Conservation (phyloP, 2,329 filamentous ascomycete genomes). For the Epichloe gansuensis region DNA sequence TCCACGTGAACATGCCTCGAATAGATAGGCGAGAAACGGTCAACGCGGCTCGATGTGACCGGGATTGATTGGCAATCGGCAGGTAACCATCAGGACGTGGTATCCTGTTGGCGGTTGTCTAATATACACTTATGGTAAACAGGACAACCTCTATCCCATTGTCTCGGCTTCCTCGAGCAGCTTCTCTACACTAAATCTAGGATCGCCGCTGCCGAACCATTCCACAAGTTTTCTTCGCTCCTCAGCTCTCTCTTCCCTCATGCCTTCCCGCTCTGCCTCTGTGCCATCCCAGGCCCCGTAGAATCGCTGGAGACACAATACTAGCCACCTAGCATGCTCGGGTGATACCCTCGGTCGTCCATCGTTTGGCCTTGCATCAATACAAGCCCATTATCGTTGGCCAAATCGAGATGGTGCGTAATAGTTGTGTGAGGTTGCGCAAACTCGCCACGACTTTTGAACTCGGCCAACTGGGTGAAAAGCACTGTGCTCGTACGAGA, state of each 20-base stretch:
- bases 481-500: conserved; percentile 62
- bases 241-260: conserved; percentile 42
- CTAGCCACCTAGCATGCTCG: conserved; percentile 76
- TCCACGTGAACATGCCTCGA: too few relatives aligned
- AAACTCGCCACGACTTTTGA: conserved; percentile 80
- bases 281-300: conserved; percentile 55
- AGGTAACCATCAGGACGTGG: neutral
- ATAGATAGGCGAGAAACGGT: too few relatives aligned
- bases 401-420: conserved; percentile 80
- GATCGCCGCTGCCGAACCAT: conserved; percentile 71
- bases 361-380: conserved; percentile 75
- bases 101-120: neutral
- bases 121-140: neutral
- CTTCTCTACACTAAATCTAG: conserved; percentile 68
- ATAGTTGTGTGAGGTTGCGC: conserved; percentile 87
- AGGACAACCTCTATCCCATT: conserved; percentile 35
- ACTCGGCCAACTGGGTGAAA: conserved; percentile 90
- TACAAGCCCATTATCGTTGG: conserved; percentile 62
- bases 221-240: conserved; percentile 61
- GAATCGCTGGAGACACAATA: conserved; percentile 91
- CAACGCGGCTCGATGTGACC: neutral
- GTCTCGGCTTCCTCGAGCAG: conserved; percentile 84
- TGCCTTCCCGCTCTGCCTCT: conserved; percentile 21
- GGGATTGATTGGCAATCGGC: neutral
- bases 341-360: conserved; percentile 60